Percentiles rank a stretch among this genome's conserved stretches.
Evolutionary conservation across 768 basidiomycete species (phyloP).

Genomic region (Pholiota microspora): DNA sequence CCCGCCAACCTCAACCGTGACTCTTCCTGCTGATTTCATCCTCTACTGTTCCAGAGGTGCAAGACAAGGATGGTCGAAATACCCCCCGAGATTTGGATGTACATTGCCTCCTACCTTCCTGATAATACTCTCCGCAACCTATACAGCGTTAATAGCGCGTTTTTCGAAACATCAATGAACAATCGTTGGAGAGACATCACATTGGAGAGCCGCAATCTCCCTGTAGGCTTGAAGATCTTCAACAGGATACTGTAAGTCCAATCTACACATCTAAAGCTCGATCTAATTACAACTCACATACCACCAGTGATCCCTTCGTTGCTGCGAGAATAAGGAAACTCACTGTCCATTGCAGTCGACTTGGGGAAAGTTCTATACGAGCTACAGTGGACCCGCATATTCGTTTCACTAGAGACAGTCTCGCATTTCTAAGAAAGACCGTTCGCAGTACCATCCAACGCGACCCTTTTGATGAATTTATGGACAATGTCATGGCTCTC

Average conservation of each 20-base stretch:
- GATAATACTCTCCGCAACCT: constrained; percentile 13
- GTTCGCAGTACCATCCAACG: neutral
- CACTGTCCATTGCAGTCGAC: neutral
- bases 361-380: neutral
- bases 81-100: constrained; percentile 24
- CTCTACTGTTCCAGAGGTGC: too few species aligned
- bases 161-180: constrained; percentile 23
- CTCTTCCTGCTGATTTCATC: neutral
- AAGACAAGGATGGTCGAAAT: constrained; percentile 8
- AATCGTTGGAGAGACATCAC: constrained; percentile 12
- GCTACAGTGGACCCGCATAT: neutral
- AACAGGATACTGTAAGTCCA: constrained; percentile 12
- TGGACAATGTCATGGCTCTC: neutral
- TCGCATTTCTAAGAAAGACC: neutral
- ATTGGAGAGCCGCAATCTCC: constrained; percentile 7
- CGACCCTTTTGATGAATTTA: neutral
- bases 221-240: constrained; percentile 4
- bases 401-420: constrained; percentile 19
- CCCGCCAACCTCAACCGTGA: too few species aligned
- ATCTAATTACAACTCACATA: neutral
- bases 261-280: neutral
- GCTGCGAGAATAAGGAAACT: constrained; percentile 7
- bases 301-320: constrained; percentile 12
- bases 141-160: constrained; percentile 19
- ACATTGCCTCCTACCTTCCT: constrained; percentile 19